These are phyloP conservation scores for Aspergillus sp. DNA, from an alignment of 2,329 filamentous ascomycete genomes.

Conservation along the genomic window DNA sequence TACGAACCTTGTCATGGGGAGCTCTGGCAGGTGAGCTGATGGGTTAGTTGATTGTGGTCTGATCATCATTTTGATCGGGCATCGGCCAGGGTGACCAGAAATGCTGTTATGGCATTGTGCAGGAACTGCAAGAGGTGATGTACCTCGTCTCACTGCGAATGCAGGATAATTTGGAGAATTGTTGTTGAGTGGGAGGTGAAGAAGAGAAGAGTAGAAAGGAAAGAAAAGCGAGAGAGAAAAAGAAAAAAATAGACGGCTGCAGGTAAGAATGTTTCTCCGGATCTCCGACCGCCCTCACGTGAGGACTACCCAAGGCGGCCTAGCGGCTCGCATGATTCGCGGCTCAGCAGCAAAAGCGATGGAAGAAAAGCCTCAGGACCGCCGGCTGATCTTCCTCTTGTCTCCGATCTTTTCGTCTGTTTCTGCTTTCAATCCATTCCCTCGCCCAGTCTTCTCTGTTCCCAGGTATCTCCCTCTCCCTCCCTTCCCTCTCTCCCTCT, in stretches of 20 bases:
- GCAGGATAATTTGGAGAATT: background rate
- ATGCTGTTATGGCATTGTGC: background rate
- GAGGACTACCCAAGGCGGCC: constrained; percentile 7
- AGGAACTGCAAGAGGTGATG: no score
- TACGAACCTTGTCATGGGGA: constrained; percentile 24
- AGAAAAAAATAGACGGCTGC: constrained; percentile 10
- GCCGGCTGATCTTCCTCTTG: constrained; percentile 6
- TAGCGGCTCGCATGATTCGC: constrained; percentile 15
- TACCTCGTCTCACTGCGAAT: background rate
- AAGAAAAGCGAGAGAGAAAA: constrained; percentile 16
- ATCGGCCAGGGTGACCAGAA: background rate
- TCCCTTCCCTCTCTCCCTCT: constrained; percentile 23
- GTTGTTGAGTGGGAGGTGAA: background rate
- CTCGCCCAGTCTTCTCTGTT: background rate
- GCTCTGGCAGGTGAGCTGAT: constrained; percentile 13
- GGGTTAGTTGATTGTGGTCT: constrained; percentile 14
- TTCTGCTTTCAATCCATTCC: constrained; percentile 1
- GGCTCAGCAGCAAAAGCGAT: background rate
- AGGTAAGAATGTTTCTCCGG: constrained; percentile 13
- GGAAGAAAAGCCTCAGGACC: constrained; percentile 15
- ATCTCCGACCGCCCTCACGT: constrained; percentile 4
- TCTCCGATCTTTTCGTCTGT: background rate
- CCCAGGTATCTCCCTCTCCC: background rate
- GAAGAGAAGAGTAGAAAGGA: constrained; percentile 7
- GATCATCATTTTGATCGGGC: constrained; percentile 1